Percentiles rank a stretch among this genome's conserved stretches.
These are phyloP conservation scores for Pseudogymnoascus sp. DNA, from an alignment of 2,329 filamentous ascomycete species.

Conservation along the genomic window DNA sequence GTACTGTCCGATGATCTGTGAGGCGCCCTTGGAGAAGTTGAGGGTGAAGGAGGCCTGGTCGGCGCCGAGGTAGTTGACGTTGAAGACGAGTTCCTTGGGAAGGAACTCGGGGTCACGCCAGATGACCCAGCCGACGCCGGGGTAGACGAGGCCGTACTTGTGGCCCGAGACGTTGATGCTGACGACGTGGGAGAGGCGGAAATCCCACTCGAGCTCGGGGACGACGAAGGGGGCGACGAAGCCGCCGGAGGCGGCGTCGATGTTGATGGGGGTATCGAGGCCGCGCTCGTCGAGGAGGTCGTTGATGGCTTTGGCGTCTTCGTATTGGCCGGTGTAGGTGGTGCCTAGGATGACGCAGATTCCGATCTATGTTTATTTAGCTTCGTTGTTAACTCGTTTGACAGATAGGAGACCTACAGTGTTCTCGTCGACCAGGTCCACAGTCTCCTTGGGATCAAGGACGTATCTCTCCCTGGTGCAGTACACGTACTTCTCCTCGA, in stretches of 20 bases:
- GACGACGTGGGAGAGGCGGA: slow-evolving; percentile 79
- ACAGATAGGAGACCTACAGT: slow-evolving; percentile 51
- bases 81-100: slow-evolving; percentile 87
- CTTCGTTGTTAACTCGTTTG: neutral
- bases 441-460: slow-evolving; percentile 57
- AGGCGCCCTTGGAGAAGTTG: slow-evolving; percentile 94
- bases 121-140: slow-evolving; percentile 88
- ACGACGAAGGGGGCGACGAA: slow-evolving; percentile 90
- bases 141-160: slow-evolving; percentile 78
- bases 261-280: slow-evolving; percentile 82
- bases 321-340: slow-evolving; percentile 93
- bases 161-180: slow-evolving; percentile 94
- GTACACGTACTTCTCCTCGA: slow-evolving; percentile 78
- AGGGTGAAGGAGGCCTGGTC: slow-evolving; percentile 94
- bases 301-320: slow-evolving; percentile 88
- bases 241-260: slow-evolving; percentile 86
- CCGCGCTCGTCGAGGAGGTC: slow-evolving; percentile 70
- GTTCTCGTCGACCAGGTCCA: slow-evolving; percentile 58
- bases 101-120: slow-evolving; percentile 81
- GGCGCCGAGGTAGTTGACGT: slow-evolving; percentile 97
- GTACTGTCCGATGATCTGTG: slow-evolving; percentile 93
- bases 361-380: slow-evolving; percentile 51
- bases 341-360: slow-evolving; percentile 89
- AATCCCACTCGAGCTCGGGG: slow-evolving; percentile 84
- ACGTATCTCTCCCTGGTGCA: slow-evolving; percentile 57